Base-by-base conservation (phyloP, 1,284 basidiomycete genomes). In the Trichosporon coremiiforme region DNA sequence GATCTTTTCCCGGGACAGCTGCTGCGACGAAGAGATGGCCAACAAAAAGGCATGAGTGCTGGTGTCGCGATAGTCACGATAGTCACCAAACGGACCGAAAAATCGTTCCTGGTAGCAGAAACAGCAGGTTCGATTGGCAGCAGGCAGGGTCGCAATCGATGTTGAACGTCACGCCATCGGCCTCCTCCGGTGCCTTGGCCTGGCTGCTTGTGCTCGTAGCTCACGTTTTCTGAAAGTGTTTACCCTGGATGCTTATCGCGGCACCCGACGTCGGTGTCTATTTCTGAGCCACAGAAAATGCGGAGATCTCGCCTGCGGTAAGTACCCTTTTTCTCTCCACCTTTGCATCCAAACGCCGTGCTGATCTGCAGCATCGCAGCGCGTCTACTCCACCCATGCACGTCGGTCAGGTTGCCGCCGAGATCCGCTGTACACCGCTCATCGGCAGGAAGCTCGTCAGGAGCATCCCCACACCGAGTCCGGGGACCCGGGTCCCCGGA, bases 191-290 rank as follows among this genome's bases (percentile, higher is more conserved):
- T 45, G 15, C 41, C 41, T 25, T 25, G 25, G 25, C 25, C 25
- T 25, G 25, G 25, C 25, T 3, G 25, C 25, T 25, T 25, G 25
- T 12, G 38, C 41, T 45, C 41, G 41, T 45, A 45, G 41, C 41
- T 45, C 41, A 38, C 36, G 36, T 38, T 38, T 38, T 38, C 36
- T 13, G 36, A 38, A 13, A 13, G 25, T 25, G 25, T 25, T 25
- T 25, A 47, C 17, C 50, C 50, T 53, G 20, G 4, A 7, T 22
- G 20, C 50, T 53, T 53, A 53, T 53, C 50, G 50, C 50, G 50
- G 50, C 50, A 53, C 50, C 50, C 50, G 50, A 53, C 22, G 50
- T 53, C 50, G 50, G 50, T 53, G 50, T 53, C 50, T 53, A 53
- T 22, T 53, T 25, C 25, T 25, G 25, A 25, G 25, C 25, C 1